These are phyloP conservation scores for Grosmannia clavigera DNA, from an alignment of 2,329 filamentous ascomycete species.

Conservation along the genomic window DNA sequence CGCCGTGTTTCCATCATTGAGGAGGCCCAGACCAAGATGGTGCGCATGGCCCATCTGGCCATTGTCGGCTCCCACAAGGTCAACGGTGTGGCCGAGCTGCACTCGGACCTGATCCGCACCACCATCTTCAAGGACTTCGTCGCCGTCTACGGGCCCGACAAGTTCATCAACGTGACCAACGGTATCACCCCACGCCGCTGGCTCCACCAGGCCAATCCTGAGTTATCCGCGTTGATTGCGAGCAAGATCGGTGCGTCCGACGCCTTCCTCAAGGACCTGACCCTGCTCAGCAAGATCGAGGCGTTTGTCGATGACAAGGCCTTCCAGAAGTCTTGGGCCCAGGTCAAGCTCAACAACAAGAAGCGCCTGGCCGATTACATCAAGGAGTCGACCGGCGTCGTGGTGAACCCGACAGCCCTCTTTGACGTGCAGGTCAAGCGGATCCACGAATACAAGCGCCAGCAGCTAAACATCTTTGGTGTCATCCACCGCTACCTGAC, in stretches of 20 bases:
- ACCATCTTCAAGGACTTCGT: constrained; percentile 99
- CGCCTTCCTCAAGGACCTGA: constrained; percentile 77
- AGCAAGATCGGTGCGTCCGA: constrained; percentile 73
- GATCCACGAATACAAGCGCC: constrained; percentile 98
- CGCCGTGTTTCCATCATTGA: constrained; percentile 91
- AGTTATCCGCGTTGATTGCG: constrained; percentile 81
- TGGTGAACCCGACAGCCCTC: constrained; percentile 74
- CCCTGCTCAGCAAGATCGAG: constrained; percentile 75
- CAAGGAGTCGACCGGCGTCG: constrained; percentile 64
- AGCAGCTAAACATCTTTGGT: constrained; percentile 98
- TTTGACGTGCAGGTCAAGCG: constrained; percentile 98
- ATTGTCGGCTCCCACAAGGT: constrained; percentile 98
- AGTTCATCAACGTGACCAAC: constrained; percentile 98
- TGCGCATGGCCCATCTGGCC: constrained; percentile 91
- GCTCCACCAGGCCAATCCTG: constrained; percentile 94
- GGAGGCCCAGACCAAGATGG: constrained; percentile 93
- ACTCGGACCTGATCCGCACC: constrained; percentile 94
- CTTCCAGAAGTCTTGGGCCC: constrained; percentile 89
- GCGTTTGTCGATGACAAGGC: constrained; percentile 70
- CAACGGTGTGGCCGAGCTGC: constrained; percentile 93
- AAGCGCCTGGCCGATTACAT: constrained; percentile 84
- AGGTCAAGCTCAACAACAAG: constrained; percentile 97
- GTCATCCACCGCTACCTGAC: constrained; percentile 88
- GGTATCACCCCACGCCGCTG: constrained; percentile 92
- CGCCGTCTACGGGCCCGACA: constrained; percentile 84